These are phyloP conservation scores for Durotheca rogersii DNA, from an alignment of 495 filamentous ascomycete genomes.

Conservation along the genomic window DNA sequence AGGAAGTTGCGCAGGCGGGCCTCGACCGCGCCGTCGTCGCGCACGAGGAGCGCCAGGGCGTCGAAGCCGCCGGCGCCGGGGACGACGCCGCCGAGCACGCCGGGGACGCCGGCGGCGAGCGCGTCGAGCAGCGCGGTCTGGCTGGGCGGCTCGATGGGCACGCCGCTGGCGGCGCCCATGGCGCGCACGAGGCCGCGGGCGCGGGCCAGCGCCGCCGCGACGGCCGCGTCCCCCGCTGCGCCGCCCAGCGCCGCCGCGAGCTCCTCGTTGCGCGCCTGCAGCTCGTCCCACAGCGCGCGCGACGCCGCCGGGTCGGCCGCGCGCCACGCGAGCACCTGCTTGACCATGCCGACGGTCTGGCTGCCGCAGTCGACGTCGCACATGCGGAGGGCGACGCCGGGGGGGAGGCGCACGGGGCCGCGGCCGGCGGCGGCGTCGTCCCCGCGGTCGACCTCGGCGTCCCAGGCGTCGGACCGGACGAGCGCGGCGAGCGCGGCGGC, in stretches of 20 bases:
- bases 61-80: slow-evolving; percentile 95
- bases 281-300: slow-evolving; percentile 64
- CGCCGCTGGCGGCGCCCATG: slow-evolving; percentile 71
- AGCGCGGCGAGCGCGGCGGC: slow-evolving; percentile 59
- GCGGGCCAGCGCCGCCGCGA: slow-evolving; percentile 36
- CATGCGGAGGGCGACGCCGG: slow-evolving; percentile 78
- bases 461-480: slow-evolving; percentile 71
- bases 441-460: slow-evolving; percentile 70
- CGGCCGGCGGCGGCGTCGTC: too few species aligned
- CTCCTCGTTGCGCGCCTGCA: slow-evolving; percentile 73
- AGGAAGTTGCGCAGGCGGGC: slow-evolving; percentile 63
- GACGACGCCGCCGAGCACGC: slow-evolving; percentile 88
- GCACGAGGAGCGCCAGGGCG: slow-evolving; percentile 78
- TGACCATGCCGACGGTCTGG: slow-evolving; percentile 94
- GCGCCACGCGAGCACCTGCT: slow-evolving; percentile 82
- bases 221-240: slow-evolving; percentile 40
- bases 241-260: slow-evolving; percentile 62
- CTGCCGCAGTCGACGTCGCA: slow-evolving; percentile 94
- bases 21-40: slow-evolving; percentile 69
- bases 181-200: slow-evolving; percentile 61
- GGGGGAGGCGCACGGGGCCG: slow-evolving; percentile 71
- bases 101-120: slow-evolving; percentile 61
- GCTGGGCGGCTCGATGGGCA: slow-evolving; percentile 87
- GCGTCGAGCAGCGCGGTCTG: slow-evolving; percentile 85
- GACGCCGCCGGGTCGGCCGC: slow-evolving; percentile 66